Evolutionary conservation across 345 rosid species (phyloP).

Genomic region (Eucalyptus erythrocorys): DNA sequence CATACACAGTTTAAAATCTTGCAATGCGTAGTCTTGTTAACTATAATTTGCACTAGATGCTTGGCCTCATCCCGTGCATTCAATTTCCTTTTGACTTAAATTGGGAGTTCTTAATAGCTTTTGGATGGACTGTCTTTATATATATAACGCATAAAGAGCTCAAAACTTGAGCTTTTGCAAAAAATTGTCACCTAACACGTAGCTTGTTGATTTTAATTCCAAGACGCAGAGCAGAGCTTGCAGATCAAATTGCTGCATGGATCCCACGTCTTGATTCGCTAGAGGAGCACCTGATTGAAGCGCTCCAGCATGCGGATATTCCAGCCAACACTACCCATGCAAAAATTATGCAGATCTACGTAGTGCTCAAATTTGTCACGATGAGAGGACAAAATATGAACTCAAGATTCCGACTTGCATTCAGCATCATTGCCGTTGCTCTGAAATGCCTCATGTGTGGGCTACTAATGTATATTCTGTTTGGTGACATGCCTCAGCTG

Average conservation of each 20-base stretch:
- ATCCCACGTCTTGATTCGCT: neutral
- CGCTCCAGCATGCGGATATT: rapidly evolving
- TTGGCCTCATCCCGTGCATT: neutral
- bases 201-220: neutral
- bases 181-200: neutral
- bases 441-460: neutral
- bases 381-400: neutral
- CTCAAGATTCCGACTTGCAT: neutral
- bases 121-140: neutral
- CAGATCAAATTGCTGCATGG: neutral
- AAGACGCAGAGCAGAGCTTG: neutral
- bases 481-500: neutral
- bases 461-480: neutral
- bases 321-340: neutral
- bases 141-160: rapidly evolving
- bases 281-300: neutral
- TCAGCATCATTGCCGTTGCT: neutral
- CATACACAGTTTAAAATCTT: neutral
- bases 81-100: neutral
- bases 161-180: neutral
- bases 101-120: neutral
- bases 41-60: neutral
- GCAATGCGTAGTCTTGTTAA: neutral
- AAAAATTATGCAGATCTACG: neutral
- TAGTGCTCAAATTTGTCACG: rapidly evolving